Evolutionary conservation across 2,329 filamentous ascomycete species (phyloP), one percentile per base, ranked within the genome.

Genomic region (Didymella arachidicola): DNA sequence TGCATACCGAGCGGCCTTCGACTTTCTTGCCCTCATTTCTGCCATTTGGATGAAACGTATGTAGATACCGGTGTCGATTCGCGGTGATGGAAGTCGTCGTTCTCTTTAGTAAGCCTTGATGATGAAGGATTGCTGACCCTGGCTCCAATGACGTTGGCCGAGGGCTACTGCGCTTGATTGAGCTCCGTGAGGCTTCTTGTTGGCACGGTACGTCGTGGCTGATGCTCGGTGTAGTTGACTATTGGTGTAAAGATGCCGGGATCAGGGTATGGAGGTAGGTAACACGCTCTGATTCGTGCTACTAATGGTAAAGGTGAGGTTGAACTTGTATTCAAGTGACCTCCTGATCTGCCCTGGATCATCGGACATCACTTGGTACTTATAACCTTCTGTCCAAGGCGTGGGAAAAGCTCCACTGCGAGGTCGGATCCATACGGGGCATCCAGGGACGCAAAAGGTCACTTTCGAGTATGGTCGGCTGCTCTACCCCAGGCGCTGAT

Each of bases 21-120:
- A 77, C 14, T 69, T 62, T 53, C 67, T 75, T 49, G 78, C 55
- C 53, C 77, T 79, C 66, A 79, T 79, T 66, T 79, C 77, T 79
- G 79, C 78, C 80, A 82, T 82, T 60, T 65, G 67, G 61, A 56
- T 18, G 39, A 34, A 38, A 53, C 38, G 14, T 65, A 57, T 36
- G 6, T 29, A 26, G 29, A 55, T 25, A 30, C 19, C 43, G 59
- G 66, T 53, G 61, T 62, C 55, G 62, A 65, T 50, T 67, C 62
- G n/a, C 61, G 32, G n/a, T 50, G 32, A 55, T 41, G 8, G 63
- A 59, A 53, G 68, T 62, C 25, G 60, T 57, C 43, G 66, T 52
- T 53, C 56, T 59, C 38, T 60, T 71, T 68, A 70, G 62, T 55
- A 69, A 68, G 62, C 47, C 60, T 38, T 59, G 51, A 61, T 70